Base-by-base conservation (phyloP, 306 rosid genomes). In the Chamaecrista fasciculata region DNA sequence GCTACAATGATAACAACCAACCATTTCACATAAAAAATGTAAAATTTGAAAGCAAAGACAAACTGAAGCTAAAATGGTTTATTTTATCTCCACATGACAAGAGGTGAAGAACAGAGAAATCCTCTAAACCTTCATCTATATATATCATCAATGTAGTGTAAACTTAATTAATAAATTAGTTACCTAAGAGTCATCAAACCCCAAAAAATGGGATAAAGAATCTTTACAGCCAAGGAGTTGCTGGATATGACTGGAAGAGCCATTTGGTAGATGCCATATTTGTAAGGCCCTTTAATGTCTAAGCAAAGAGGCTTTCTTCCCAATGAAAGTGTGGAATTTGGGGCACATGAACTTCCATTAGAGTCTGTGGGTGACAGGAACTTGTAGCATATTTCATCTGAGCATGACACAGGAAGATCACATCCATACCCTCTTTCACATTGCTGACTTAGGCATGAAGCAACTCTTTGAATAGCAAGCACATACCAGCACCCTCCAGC, bases 401-500 rank as follows among this genome's bases (percentile, higher is more conserved):
- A 68, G 75, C 93, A 87, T 9, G 93, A 77, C 73, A 87, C 20
- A 16, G 96, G 79, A 14, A 91, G 84, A 47, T 79, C 87, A 78
- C 99, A 95, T 16, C 86, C 79, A 11, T 21, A 4, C 37, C 73
- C 73, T 64, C 80, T 74, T 52, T 85, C 96, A 66, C 97, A 95
- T 24, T 86, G 97, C 47, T 82, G 89, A 69, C 74, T 75, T 15
- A 95, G 86, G 73, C 99, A 95, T 0, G 95, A 82, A 8, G 99
- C 99, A 2, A 95, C 97, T 0, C 99, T 87, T 33, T 95, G 99
- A 76, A 95, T 91, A 0, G 96, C 99, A 42, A 95, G 99, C 20
- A 95, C 99, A 75, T 95, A 95, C 99, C 99, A 95, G 71, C 99
- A 95, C 52, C 99, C 99, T 75, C 99, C 99, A 1, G 99, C 99